A percentile compares a stretch with the other conserved stretches of the same genome.
Conservation (phyloP, 2,329 filamentous ascomycete genomes). For the Diaporthe ilicicola region DNA sequence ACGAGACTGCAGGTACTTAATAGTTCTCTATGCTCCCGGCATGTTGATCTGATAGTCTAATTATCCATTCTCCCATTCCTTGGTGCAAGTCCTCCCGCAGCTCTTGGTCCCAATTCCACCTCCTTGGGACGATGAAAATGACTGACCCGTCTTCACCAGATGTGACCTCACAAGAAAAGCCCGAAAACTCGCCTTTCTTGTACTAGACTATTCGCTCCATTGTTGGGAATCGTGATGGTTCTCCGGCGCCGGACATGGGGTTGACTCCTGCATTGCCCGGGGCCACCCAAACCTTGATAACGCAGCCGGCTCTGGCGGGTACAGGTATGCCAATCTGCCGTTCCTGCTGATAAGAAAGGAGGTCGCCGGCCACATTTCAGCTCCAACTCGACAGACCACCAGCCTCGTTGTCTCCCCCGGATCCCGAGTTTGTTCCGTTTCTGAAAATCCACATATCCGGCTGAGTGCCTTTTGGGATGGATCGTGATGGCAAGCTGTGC, state of each 20-base stretch:
- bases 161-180: background rate
- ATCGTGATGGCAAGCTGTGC: conserved; percentile 2
- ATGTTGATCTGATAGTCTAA: too few species aligned
- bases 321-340: background rate
- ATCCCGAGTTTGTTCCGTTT: conserved; percentile 9
- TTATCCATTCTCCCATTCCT: too few species aligned
- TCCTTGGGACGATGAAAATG: too few species aligned
- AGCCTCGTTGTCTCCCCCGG: background rate
- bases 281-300: background rate
- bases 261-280: background rate
- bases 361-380: background rate
- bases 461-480: too few species aligned
- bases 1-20: background rate
- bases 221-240: background rate
- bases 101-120: too few species aligned
- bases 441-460: background rate
- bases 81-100: background rate
- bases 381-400: background rate
- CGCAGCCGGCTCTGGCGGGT: background rate
- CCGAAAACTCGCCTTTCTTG: background rate
- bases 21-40: too few species aligned
- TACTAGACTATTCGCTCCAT: background rate
- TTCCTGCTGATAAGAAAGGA: background rate
- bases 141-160: too few species aligned
- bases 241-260: background rate